Conservation (phyloP, 768 basidiomycete genomes). For the Suillus weaverae region DNA sequence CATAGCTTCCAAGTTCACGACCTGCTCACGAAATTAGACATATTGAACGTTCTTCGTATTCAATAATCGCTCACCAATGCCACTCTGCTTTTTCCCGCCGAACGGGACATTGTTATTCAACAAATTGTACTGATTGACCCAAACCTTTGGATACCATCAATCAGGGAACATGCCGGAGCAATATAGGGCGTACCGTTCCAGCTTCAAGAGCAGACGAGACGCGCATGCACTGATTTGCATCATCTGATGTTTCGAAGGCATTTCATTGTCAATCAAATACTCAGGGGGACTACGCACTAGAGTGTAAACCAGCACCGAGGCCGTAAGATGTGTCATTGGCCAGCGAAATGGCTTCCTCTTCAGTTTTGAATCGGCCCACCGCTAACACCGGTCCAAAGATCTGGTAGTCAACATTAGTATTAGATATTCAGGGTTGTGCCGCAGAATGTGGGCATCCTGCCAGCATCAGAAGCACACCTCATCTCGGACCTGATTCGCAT, state of each 20-base stretch:
- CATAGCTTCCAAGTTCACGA: slow-evolving; percentile 84
- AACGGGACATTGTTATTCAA: slow-evolving; percentile 90
- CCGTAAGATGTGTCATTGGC: slow-evolving; percentile 93
- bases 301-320: slow-evolving; percentile 89
- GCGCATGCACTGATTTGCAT: slow-evolving; percentile 87
- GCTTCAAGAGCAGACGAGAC: slow-evolving; percentile 86
- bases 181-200: slow-evolving; percentile 63
- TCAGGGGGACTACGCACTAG: slow-evolving; percentile 49
- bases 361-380: slow-evolving; percentile 80
- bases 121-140: slow-evolving; percentile 89
- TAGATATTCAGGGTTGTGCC: slow-evolving; percentile 9
- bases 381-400: slow-evolving; percentile 95
- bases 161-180: slow-evolving; percentile 7
- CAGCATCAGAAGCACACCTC: slow-evolving; percentile 24
- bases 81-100: slow-evolving; percentile 93
- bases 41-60: neutral
- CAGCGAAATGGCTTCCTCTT: slow-evolving; percentile 79
- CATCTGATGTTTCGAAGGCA: slow-evolving; percentile 40
- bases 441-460: slow-evolving; percentile 6
- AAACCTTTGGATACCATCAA: slow-evolving; percentile 51
- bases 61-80: slow-evolving; percentile 58
- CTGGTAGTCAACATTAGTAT: slow-evolving; percentile 35
- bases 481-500: slow-evolving; percentile 31
- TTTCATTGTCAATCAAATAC: neutral
- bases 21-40: slow-evolving; percentile 44